Conservation (phyloP, 441 rosid species). For the Geranium incanum region DNA sequence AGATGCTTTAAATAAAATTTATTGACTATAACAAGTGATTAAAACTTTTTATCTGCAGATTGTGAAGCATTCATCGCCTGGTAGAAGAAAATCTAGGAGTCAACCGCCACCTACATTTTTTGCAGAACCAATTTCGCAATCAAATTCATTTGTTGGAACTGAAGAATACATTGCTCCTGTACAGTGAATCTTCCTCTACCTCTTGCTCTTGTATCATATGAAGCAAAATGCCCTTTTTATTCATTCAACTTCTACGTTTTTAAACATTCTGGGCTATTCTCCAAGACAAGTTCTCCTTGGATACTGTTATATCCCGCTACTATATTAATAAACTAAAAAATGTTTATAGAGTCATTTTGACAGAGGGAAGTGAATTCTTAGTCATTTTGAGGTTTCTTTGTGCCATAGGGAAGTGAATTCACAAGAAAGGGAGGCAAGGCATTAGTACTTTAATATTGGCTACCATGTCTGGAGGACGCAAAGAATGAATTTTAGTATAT, state of each 20-base stretch:
- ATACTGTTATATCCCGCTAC: too few relatives aligned
- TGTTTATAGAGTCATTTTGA: too few relatives aligned
- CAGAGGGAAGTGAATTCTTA: too few relatives aligned
- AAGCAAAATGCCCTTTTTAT: background rate
- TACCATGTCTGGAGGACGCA: too few relatives aligned
- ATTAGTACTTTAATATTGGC: too few relatives aligned
- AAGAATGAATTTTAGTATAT: background rate
- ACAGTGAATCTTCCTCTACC: conserved; percentile 23
- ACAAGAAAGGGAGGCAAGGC: too few relatives aligned
- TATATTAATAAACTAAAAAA: too few relatives aligned
- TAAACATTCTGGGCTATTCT: too few relatives aligned
- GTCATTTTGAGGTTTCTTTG: too few relatives aligned
- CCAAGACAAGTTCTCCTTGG: too few relatives aligned
- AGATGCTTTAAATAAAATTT: background rate
- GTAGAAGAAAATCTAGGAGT: conserved; percentile 64
- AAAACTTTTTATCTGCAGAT: conserved; percentile 38
- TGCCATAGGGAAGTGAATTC: too few relatives aligned
- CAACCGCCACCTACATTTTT: conserved; percentile 67
- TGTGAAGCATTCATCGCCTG: conserved; percentile 41
- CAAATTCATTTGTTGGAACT: conserved; percentile 95
- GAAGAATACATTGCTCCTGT: conserved; percentile 99
- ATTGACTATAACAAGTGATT: background rate
- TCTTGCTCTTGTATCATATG: conserved; percentile 8
- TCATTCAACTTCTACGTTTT: too few relatives aligned
- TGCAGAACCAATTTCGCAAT: conserved; percentile 69